Base-by-base conservation (phyloP, 2,329 filamentous ascomycete species). In the Metarhizium guizhouense region DNA sequence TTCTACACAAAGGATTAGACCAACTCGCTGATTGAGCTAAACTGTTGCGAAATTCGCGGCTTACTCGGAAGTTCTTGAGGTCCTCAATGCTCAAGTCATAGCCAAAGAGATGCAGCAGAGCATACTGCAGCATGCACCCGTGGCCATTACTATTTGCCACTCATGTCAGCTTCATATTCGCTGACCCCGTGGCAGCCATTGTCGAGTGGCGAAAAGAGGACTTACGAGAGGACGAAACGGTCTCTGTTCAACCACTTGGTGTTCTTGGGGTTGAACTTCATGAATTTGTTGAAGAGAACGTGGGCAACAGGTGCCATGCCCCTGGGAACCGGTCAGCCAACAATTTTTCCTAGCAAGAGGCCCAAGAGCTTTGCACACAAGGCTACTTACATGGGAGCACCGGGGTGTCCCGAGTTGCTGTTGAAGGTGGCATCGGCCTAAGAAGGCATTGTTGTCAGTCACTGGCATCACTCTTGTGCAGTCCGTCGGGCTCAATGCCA, bases 211-310 rank as follows among this genome's bases (percentile, higher is more conserved):
- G 8, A 34, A 32, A 43, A 40, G 38, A 55, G 29, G 36, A 87
- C 92, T 83, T 84, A 96, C 92, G 94, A 99, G 73, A 99, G 91
- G 60, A 99, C 91, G 71, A 99, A 99, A 74, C 94, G 88, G 78
- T 99, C 94, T 70, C 94, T 87, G 85, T 97, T 97, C 68, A 94
- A 70, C 92, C 92, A 99, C 63, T 90, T 82, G 67, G 94, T 90
- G 84, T 96, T 96, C 87, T 96, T 95, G 68, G 94, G 94, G 87
- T 97, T 99, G 84, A 96, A 99, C 74, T 79, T 95, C 90, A 99
- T 90, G 83, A 96, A 95, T 76, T 94, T 95, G 85, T 96, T 95
- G 81, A 90, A 99, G 63, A 99, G 85, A 69, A 97, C 90, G 82
- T 97, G 94, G 74, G 94, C 87, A 70, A 92, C 85, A 60, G 94